Conservation (phyloP, 1,284 basidiomycete genomes). For the Heliocybe sulcata region DNA sequence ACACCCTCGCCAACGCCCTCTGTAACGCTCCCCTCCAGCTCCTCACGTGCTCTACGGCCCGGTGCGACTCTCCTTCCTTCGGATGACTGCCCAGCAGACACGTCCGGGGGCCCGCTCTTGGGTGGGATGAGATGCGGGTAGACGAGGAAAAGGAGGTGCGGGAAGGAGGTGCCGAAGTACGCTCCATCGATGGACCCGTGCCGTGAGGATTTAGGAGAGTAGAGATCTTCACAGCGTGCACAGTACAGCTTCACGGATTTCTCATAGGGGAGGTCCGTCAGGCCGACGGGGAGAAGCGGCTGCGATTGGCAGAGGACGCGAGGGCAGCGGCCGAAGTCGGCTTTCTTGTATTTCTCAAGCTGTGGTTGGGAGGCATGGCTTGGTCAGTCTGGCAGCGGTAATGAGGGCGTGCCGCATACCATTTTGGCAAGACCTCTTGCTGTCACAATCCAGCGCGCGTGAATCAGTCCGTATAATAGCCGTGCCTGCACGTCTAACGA, state of each 20-base stretch:
- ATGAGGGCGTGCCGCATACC: slow-evolving; percentile 40
- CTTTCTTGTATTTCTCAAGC: slow-evolving; percentile 96
- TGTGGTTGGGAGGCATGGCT: slow-evolving; percentile 23
- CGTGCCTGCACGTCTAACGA: slow-evolving; percentile 90
- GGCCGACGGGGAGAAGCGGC: slow-evolving; percentile 89
- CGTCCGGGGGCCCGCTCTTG: slow-evolving; percentile 64
- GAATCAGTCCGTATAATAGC: slow-evolving; percentile 91
- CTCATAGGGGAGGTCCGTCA: slow-evolving; percentile 91
- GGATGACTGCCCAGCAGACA: slow-evolving; percentile 18
- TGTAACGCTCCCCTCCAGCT: slow-evolving; percentile 30
- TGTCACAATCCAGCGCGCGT: slow-evolving; percentile 95
- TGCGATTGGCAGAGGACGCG: slow-evolving; percentile 90
- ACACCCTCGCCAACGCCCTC: slow-evolving; percentile 56
- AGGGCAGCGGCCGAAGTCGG: slow-evolving; percentile 94
- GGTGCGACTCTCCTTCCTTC: slow-evolving; percentile 16
- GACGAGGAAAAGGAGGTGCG: slow-evolving; percentile 92
- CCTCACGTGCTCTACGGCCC: slow-evolving; percentile 21
- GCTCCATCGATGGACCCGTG: slow-evolving; percentile 96
- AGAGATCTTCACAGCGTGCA: slow-evolving; percentile 93
- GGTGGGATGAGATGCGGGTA: slow-evolving; percentile 87
- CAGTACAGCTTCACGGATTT: slow-evolving; percentile 97
- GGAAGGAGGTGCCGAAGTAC: slow-evolving; percentile 95
- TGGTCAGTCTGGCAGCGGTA: slow-evolving; percentile 5
- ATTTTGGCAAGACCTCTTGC: slow-evolving; percentile 91
- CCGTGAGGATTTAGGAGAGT: slow-evolving; percentile 90